Conservation (phyloP, 495 filamentous ascomycete species). For the Venustampulla echinocandica region DNA sequence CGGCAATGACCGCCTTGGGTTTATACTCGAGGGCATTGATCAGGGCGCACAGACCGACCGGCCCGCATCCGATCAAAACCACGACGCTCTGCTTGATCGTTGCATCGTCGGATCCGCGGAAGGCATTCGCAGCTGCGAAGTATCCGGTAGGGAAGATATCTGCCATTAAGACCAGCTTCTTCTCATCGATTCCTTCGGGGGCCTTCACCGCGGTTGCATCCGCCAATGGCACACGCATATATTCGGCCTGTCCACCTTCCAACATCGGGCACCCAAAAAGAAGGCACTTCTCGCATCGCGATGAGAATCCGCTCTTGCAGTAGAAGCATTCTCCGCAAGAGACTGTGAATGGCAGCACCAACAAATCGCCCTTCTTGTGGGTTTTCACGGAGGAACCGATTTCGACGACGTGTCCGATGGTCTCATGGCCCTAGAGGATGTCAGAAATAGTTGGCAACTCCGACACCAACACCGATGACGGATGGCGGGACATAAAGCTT, state of each 20-base stretch:
- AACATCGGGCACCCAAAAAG: constrained; percentile 68
- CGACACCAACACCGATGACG: no score
- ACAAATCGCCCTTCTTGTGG: constrained; percentile 64
- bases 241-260: constrained; percentile 89
- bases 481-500: no score
- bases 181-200: constrained; percentile 64
- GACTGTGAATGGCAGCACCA: constrained; percentile 78
- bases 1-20: constrained; percentile 74
- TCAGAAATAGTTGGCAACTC: neutral
- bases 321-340: constrained; percentile 89
- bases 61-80: constrained; percentile 77
- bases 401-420: constrained; percentile 66
- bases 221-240: constrained; percentile 76
- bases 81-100: constrained; percentile 62
- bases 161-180: constrained; percentile 79
- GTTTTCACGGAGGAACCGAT: constrained; percentile 58
- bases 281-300: constrained; percentile 64
- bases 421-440: constrained; percentile 58
- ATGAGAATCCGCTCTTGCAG: constrained; percentile 73
- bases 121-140: constrained; percentile 80
- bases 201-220: constrained; percentile 75
- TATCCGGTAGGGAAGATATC: constrained; percentile 84
- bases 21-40: constrained; percentile 73
- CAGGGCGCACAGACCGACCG: constrained; percentile 80
- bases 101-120: constrained; percentile 53